Evolutionary conservation across 2,329 filamentous ascomycete species (phyloP), one percentile per base, ranked within the genome.

Genomic region (Aulographum hederae): DNA sequence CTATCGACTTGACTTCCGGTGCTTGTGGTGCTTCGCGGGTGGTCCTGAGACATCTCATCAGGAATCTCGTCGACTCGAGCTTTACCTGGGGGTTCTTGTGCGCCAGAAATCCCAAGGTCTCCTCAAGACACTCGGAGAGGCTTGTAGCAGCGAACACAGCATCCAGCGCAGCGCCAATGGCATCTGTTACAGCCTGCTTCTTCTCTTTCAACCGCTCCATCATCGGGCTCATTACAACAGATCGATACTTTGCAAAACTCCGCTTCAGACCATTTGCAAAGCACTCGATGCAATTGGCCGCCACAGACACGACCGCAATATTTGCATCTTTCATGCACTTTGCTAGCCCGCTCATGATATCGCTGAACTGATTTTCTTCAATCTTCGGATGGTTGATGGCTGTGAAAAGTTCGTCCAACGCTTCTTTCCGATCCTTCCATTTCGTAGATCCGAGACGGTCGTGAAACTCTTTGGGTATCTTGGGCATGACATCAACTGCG

Each of bases 321-420:
- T 98, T 98, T 43, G 91, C 89, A 44, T 98, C 91, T 54, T 98
- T 98, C 89, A 98, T 98, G 44, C 73, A 82, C 55, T 95, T 98
- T 28, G 89, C 86, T 33, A 95, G 65, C 3, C 72, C 76, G 37
- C 80, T 69, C 34, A 80, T 72, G 41, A 95, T 67, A 44, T 95
- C 86, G 49, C 76, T 71, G 47, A 84, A 95, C 33, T 81, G 77
- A 5, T 73, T 80, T 43, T 95, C 86, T 52, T 93, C 91, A 52
- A 98, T 93, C 38, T 77, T 70, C 11, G 86, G 84, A 26, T 91
- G 76, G 43, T 92, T 91, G 34, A 92, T 55, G 3, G 72, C 65
- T 11, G 69, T 68, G 43, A 75, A 77, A 0, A 94, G 64, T 6
- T 71, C 81, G 38, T 98, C 89, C 3, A 95, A 64, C 0, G 80